Percentiles rank a stretch among this genome's conserved stretches.
phyloP scores from a whole-genome alignment of 2,329 filamentous ascomycete species.

The Anisogramma anomala region DNA sequence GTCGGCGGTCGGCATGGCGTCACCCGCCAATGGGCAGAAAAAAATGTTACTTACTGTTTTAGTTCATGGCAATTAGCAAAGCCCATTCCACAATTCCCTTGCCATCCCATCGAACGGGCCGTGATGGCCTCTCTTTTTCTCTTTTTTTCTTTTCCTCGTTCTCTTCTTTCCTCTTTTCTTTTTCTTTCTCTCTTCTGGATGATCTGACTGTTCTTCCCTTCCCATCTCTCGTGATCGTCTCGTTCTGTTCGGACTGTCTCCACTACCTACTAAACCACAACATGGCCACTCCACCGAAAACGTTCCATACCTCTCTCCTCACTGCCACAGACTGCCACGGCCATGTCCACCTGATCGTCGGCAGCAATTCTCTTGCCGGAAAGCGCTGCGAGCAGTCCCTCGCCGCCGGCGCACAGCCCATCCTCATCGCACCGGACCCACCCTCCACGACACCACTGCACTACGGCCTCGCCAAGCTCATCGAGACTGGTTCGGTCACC shows the following conservation, averaged over 20 bases:
- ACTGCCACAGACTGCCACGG: conserved; percentile 58
- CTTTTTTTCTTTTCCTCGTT: neutral
- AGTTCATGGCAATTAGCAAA: neutral
- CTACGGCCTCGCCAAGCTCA: conserved; percentile 46
- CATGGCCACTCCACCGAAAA: conserved; percentile 16
- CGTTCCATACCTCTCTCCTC: conserved; percentile 44
- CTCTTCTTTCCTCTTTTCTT: neutral
- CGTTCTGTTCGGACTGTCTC: neutral
- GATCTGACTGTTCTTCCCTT: neutral
- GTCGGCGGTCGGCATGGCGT: conserved; percentile 17
- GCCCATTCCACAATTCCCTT: neutral
- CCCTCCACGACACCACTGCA: conserved; percentile 36
- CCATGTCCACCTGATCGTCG: conserved; percentile 75
- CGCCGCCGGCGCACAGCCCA: conserved; percentile 67
- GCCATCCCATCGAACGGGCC: neutral
- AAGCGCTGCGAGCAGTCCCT: conserved; percentile 70
- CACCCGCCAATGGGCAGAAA: conserved; percentile 14
- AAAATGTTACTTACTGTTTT: too few species aligned
- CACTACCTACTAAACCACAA: neutral
- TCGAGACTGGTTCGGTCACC: conserved; percentile 54
- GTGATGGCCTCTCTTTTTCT: neutral
- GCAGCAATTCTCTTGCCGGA: conserved; percentile 77
- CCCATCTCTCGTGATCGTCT: neutral
- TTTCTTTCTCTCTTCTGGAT: neutral
- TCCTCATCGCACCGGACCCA: conserved; percentile 56